phyloP scores from a whole-genome alignment of 352 stramenopile genomes.

The Globisporangium megalacanthum region DNA sequence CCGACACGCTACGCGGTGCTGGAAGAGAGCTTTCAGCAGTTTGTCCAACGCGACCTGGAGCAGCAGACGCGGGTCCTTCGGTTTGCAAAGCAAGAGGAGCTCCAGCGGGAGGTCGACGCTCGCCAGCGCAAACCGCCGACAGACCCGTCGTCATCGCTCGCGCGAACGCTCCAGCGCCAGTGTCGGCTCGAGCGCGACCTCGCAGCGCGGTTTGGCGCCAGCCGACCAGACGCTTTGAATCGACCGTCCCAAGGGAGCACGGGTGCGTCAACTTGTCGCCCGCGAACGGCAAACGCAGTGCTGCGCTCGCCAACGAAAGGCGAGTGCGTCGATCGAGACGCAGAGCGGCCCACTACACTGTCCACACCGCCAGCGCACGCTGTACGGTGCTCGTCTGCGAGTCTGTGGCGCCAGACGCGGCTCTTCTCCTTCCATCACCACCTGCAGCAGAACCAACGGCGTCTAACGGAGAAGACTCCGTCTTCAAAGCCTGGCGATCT shows the following conservation, averaged over 20 bases:
- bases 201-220: constrained; percentile 10
- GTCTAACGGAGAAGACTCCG: neutral
- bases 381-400: constrained; percentile 38
- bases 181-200: constrained; percentile 22
- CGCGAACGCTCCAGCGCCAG: constrained; percentile 24
- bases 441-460: neutral
- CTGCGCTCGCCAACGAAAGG: constrained; percentile 1
- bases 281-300: constrained; percentile 4
- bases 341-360: neutral
- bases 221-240: neutral
- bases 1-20: constrained; percentile 37
- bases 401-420: constrained; percentile 38
- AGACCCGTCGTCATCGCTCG: constrained; percentile 18
- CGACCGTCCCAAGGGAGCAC: too few species aligned
- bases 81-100: constrained; percentile 19
- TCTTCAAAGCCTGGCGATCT: neutral
- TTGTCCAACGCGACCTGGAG: constrained; percentile 32
- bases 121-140: constrained; percentile 32
- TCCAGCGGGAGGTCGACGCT: constrained; percentile 20
- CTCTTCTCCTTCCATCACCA: constrained; percentile 33
- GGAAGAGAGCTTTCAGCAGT: constrained; percentile 29
- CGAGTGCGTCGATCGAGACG: neutral
- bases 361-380: neutral
- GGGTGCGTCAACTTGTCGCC: neutral
- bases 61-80: constrained; percentile 29